Evolutionary conservation across 176 grass and related monocot species (phyloP).

Genomic region (Rhipidocladum racemiflorum): DNA sequence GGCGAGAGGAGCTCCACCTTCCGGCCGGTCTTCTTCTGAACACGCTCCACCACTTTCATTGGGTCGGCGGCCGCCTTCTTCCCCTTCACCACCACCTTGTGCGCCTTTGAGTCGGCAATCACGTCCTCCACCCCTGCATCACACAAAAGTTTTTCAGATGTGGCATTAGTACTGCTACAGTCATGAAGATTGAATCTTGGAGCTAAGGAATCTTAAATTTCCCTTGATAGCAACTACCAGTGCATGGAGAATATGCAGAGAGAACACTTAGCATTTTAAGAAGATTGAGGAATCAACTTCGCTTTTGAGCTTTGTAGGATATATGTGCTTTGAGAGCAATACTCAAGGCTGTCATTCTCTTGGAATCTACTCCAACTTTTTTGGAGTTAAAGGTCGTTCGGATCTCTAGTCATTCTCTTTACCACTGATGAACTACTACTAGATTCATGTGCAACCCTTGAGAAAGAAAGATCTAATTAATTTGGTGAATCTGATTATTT

Average conservation of each 20-base stretch:
- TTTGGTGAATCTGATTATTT: constrained; percentile 21
- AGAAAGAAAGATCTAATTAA: constrained; percentile 31
- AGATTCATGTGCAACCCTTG: constrained; percentile 30
- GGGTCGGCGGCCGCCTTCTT: constrained; percentile 82
- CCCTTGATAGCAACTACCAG: constrained; percentile 9
- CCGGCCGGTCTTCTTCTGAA: constrained; percentile 86
- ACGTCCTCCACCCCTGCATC: constrained; percentile 76
- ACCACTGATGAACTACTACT: constrained; percentile 28
- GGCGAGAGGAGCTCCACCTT: constrained; percentile 88
- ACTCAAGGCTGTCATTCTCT: constrained; percentile 47
- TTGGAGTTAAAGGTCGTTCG: constrained; percentile 20
- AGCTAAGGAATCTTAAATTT: constrained; percentile 21
- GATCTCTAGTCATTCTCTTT: constrained; percentile 36
- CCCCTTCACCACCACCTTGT: constrained; percentile 91
- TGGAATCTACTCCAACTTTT: constrained; percentile 43
- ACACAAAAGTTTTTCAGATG: constrained; percentile 28
- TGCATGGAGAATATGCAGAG: constrained; percentile 28
- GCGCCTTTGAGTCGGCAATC: constrained; percentile 57
- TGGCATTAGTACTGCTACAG: background rate
- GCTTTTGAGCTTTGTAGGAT: constrained; percentile 24
- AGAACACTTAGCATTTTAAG: constrained; percentile 14
- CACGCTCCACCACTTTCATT: constrained; percentile 81
- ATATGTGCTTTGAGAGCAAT: background rate
- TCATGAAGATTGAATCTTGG: background rate
- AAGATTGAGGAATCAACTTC: constrained; percentile 3